Evolutionary conservation across 345 rosid genomes (phyloP).

Genomic region (Diplotaxis tenuifolia): DNA sequence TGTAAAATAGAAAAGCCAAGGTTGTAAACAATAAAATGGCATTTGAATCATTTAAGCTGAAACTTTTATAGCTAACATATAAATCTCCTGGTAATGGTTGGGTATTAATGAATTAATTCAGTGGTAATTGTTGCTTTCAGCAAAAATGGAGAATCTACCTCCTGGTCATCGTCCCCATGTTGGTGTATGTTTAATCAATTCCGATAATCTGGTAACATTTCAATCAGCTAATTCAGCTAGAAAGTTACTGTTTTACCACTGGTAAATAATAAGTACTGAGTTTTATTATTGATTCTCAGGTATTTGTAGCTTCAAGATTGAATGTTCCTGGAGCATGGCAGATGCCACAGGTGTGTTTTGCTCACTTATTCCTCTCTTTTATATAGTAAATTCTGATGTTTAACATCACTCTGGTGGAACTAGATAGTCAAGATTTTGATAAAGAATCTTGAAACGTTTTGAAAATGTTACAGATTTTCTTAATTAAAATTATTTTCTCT

Average conservation of each 20-base stretch:
- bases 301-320: conserved; percentile 92
- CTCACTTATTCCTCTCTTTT: background rate
- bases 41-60: background rate
- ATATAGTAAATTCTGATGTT: background rate
- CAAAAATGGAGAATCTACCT: conserved; percentile 80
- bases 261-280: background rate
- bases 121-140: conserved; percentile 13
- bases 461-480: background rate
- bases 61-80: background rate
- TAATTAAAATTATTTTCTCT: background rate
- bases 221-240: background rate
- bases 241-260: conserved; percentile 16
- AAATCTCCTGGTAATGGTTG: background rate
- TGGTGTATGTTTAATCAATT: conserved; percentile 91
- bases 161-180: conserved; percentile 96
- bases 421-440: background rate
- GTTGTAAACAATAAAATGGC: background rate
- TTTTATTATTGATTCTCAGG: conserved; percentile 44
- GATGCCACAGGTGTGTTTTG: conserved; percentile 85
- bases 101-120: background rate
- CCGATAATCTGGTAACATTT: conserved; percentile 67
- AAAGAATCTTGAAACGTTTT: background rate
- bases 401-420: background rate
- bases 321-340: conserved; percentile 99
- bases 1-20: background rate